Base-by-base conservation (phyloP, 2,329 filamentous ascomycete species). In the Fusarium tricinctum region DNA sequence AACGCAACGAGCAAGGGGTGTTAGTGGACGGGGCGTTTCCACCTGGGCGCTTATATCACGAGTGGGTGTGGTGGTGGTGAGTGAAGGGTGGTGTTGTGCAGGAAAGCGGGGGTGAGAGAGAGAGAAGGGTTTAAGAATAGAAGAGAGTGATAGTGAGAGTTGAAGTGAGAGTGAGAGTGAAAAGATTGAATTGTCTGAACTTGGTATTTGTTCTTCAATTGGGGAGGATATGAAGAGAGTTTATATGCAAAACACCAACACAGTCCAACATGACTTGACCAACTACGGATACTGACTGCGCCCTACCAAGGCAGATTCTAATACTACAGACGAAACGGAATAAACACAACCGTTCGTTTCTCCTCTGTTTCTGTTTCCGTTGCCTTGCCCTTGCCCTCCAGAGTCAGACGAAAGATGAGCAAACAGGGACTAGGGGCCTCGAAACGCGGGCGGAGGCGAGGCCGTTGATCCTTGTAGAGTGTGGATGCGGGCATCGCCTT, bases 21-120 rank as follows among this genome's bases (percentile, higher is more conserved):
- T 61, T 23, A 74, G 55, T 73, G 72, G 69, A 47, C 20, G 53
- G 49, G 52, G 56, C 20, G 62, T 60, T 68, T 69, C 72, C 72
- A 74, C 72, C 72, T 59, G 62, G 72, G 72, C 72, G 72, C 72
- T 74, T 74, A 74, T 68, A 62, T 61, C 35, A 39, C 45, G 64
- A 45, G 44, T 58, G 53, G 60, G 60, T 65, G 63, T 68, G 57
- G 59, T 58, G 39, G 44, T 53, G 28, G 9, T 53, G 47, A 30
- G 46, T n/a, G 17, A n/a, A 35, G 33, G 33, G 35, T 15, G 47
- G 62, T 67, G 71, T 69, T 68, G 69, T 43, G 58, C 46, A 61
- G 53, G 22, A 54, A 52, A 65, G 62, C 54, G 60, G 56, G 57
- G 69, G 42, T 42, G 51, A 47, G 26, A 50, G 35, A 23, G 26